Evolutionary conservation across 2,329 filamentous ascomycete genomes (phyloP), one percentile per base, ranked within the genome.

Genomic region (Colletotrichum paranaense): DNA sequence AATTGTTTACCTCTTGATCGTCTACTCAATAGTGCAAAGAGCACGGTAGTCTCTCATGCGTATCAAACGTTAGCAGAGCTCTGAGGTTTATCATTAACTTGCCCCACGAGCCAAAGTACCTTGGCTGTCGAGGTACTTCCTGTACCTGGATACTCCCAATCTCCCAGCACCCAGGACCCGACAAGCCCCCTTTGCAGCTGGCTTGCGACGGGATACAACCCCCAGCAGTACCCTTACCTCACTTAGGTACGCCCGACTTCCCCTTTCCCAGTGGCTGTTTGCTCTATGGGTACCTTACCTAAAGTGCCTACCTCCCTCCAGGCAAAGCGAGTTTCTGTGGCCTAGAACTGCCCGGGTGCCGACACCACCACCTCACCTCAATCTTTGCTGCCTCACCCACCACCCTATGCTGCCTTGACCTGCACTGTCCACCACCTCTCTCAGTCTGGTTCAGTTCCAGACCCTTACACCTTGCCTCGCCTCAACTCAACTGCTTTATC

Each of bases 401-500:
- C 59, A 55, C 26, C 49, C 55, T 28, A 65, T 55, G 49, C 68
- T 67, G 32, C 64, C 24, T 57, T 30, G 28, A 57, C 53, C 60
- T 73, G 46, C 59, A 70, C 67, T 73, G 67, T 73, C 67, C 71
- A 66, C 59, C 52, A 66, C 59, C 52, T 57, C 62, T 55, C 26
- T 53, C 69, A 70, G 42, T 67, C 42, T 73, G 59, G 70, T 71
- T 66, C 71, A 73, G 71, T 73, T 71, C 67, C 67, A 73, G 71
- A 70, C 71, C 67, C 71, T 55, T 71, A 73, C 67, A 71, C 60
- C 67, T 71, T 73, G 67, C 60, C 67, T 73, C 62, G 67, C 71
- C 62, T 73, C 71, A 65, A 71, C 55, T 74, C 62, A 72, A 67
- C 62, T 74, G 68, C 72, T 74, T 74, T 72, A 73, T 74, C 62